These are phyloP conservation scores for Lathyrus sativus DNA, from an alignment of 306 rosid genomes.

Conservation along the genomic window DNA sequence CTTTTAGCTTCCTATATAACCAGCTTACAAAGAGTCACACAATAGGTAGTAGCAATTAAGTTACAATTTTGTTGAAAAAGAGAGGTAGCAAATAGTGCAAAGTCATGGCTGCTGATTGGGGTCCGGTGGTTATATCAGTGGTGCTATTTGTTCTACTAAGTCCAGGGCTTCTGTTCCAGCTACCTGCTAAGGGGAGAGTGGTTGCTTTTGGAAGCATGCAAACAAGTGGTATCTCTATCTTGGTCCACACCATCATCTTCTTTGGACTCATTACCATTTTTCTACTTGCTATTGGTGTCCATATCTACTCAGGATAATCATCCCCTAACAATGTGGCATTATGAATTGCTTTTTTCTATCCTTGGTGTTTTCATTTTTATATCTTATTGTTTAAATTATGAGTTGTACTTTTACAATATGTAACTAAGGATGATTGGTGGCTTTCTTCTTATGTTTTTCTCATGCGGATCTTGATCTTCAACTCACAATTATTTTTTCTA, in stretches of 20 bases:
- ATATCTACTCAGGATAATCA: constrained; percentile 57
- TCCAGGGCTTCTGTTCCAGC: constrained; percentile 68
- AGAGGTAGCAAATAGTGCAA: not conserved
- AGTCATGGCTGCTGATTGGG: constrained; percentile 67
- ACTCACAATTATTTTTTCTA: not conserved
- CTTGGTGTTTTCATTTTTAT: not conserved
- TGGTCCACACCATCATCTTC: constrained; percentile 67
- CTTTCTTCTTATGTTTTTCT: too few species aligned
- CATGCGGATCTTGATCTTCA: too few species aligned
- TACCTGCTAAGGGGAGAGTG: constrained; percentile 57
- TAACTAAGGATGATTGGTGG: not conserved
- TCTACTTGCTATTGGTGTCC: constrained; percentile 66
- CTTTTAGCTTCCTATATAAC: constrained; percentile 23
- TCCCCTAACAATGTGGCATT: not conserved
- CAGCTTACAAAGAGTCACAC: not conserved
- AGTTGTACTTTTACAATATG: constrained; percentile 1
- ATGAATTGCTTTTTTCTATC: not conserved
- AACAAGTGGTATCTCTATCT: constrained; percentile 61
- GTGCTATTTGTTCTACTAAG: constrained; percentile 68
- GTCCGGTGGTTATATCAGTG: constrained; percentile 80
- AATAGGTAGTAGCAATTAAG: not conserved
- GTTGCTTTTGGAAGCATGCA: constrained; percentile 72
- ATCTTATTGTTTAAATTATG: constrained; percentile 3
- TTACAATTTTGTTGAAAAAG: not conserved
- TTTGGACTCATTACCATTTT: constrained; percentile 58